Base-by-base conservation (phyloP, 129 eudicot genomes). In the Escallonia herrerae region DNA sequence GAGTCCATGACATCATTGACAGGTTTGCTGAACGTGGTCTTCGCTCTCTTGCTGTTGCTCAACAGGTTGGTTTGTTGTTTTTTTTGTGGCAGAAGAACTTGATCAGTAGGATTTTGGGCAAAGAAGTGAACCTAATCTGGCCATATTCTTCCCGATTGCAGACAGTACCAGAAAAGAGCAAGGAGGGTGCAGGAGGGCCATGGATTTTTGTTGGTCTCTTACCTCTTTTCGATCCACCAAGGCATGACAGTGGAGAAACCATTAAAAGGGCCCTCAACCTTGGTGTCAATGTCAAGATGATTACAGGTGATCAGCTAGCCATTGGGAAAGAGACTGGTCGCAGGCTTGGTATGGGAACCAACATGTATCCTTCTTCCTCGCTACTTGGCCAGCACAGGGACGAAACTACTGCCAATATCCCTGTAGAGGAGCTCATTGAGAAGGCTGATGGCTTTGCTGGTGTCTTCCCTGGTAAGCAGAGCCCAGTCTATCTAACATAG, bases 391-490 rank as follows among this genome's bases (percentile, higher is more conserved):
- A 89, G 60, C 45, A 80, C 79, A 89, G 78, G 62, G 96, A 89
- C 46, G 78, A 72, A 52, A 42, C 81, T 48, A 70, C 78, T 7
- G 96, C 94, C 42, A 58, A 77, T 62, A 63, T 85, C 59, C 90
- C 96, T 37, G 75, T 89, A 58, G 96, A 89, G 65, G 96, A 89
- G 80, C 82, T 89, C 58, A 89, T 89, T 12, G 94, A 89, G 74
- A 85, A 80, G 57, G 96, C 96, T 45, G 96, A 89, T 53, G 96
- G 96, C 46, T 89, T 89, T 74, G 96, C 96, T 45, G 96, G 96
- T 1, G 96, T 89, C 70, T 89, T 89, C 68, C 96, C 96, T 33
- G 96, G 51, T 62, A 62, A 41, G 39, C 14, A 41, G 58, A 12
- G 15, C 3, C 58, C 2, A 53, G 14, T 53, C 58, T n/a, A 53